Evolutionary conservation across 805 yeast genomes (phyloP).

Genomic region (Candida nemodendra): DNA sequence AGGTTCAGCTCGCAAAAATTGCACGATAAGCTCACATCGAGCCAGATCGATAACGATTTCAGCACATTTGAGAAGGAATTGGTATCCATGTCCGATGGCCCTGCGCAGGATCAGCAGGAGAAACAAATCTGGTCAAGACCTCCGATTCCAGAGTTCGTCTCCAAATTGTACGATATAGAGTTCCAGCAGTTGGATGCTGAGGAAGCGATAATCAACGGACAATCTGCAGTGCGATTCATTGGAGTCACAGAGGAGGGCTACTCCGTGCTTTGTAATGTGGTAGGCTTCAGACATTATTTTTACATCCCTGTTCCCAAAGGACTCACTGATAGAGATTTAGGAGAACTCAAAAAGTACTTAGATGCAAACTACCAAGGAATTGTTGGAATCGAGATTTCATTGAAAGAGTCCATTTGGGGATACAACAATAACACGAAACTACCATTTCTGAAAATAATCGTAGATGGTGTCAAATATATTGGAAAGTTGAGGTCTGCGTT

Average conservation of each 20-base stretch:
- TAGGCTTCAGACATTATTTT: constrained; percentile 85
- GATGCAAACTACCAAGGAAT: constrained; percentile 54
- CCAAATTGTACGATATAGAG: constrained; percentile 49
- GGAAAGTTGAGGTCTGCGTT: constrained; percentile 73
- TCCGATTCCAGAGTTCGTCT: constrained; percentile 50
- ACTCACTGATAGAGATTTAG: constrained; percentile 56
- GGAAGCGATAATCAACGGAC: constrained; percentile 61
- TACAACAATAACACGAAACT: constrained; percentile 73
- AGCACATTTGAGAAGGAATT: constrained; percentile 56
- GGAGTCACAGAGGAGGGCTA: constrained; percentile 90
- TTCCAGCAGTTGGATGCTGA: constrained; percentile 97
- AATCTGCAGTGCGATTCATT: constrained; percentile 75
- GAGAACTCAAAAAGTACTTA: constrained; percentile 45
- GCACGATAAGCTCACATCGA: constrained; percentile 28
- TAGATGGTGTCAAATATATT: constrained; percentile 63
- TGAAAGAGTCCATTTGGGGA: constrained; percentile 93
- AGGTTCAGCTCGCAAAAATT: constrained; percentile 24
- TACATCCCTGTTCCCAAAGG: constrained; percentile 90
- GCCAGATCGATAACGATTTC: constrained; percentile 35
- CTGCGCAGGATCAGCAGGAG: constrained; percentile 13
- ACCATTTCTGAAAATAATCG: constrained; percentile 75
- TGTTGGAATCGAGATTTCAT: constrained; percentile 57
- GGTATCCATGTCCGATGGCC: constrained; percentile 37
- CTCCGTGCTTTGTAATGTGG: constrained; percentile 85
- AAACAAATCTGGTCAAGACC: constrained; percentile 52